Evolutionary conservation across 2,329 filamentous ascomycete genomes (phyloP), one percentile per base, ranked within the genome.

Genomic region (Teratosphaeria nubilosa): DNA sequence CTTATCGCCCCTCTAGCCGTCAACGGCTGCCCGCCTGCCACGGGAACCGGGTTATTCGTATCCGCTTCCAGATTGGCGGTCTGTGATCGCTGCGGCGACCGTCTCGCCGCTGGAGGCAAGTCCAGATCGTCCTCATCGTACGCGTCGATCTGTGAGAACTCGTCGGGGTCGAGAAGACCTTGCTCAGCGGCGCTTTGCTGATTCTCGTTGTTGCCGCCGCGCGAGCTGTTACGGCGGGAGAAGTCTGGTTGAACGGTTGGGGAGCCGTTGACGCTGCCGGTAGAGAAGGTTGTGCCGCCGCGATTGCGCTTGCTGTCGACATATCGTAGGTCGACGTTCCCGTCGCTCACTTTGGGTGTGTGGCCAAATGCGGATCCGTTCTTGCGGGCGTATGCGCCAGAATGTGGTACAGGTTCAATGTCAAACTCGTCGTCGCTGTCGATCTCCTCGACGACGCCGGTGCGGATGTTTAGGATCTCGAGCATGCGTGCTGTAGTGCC

Each of bases 401-500:
- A 82, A 55, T 88, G 84, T 13, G 79, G 80, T 22, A 80, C 74
- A 13, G 78, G 75, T 72, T 96, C 94, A 61, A 96, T 99, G 71
- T 99, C 94, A 68, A 99, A 99, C 73, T 99, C 94, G 70, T 99
- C 94, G 70, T 99, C 94, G 51, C 90, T 96, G 71, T 99, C 94
- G 51, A 95, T 88, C 71, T 99, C 94, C 67, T 99, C 94, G 0
- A 96, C 89, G 0, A 99, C 92, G 0, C 94, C 94, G 0, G 92
- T 99, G 58, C 90, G 85, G 61, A 99, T 99, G n/a, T 91, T 88
- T 16, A 97, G 77, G 57, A 99, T 99, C 72, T 99, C 94, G 20
- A 99, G 79, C 94, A 99, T 99, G 58, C 92, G 87, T 13, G 92
- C 91, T 0, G 94, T 99, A 6, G 94, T 99, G 56, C 94, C 94